phyloP scores from a whole-genome alignment of 306 rosid species.

The Vigna mungo region DNA sequence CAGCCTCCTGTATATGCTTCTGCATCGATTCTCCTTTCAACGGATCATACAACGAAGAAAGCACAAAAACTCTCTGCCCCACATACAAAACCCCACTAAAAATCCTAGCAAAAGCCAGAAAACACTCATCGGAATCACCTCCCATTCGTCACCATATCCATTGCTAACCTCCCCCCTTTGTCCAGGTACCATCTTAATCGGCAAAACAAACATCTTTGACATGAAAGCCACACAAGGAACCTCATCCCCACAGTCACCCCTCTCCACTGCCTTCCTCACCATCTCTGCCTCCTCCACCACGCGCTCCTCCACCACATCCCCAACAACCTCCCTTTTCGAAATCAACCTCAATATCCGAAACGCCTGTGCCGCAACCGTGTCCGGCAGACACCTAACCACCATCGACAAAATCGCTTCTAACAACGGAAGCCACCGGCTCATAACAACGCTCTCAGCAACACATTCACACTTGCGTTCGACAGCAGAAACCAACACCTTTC shows the following conservation, averaged over 20 bases:
- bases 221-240: conserved; percentile 88
- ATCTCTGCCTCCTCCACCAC: conserved; percentile 58
- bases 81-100: conserved; percentile 79
- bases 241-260: conserved; percentile 70
- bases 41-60: conserved; percentile 91
- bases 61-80: conserved; percentile 80
- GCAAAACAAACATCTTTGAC: conserved; percentile 91
- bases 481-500: conserved; percentile 52
- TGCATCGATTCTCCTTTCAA: conserved; percentile 74
- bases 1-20: conserved; percentile 85
- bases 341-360: conserved; percentile 68
- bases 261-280: conserved; percentile 64
- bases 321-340: conserved; percentile 58
- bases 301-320: conserved; percentile 27
- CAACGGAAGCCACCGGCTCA: conserved; percentile 92
- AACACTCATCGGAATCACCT: conserved; percentile 84
- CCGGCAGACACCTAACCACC: conserved; percentile 79
- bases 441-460: conserved; percentile 56
- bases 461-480: no score
- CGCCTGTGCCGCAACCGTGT: conserved; percentile 70
- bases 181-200: conserved; percentile 68
- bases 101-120: conserved; percentile 87
- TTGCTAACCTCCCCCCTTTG: conserved; percentile 51
- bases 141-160: conserved; percentile 58
- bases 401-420: conserved; percentile 67